Percentiles rank a stretch among this genome's conserved stretches.
phyloP scores from a whole-genome alignment of 163 green algal genomes.

The Scenedesmus sp. region DNA sequence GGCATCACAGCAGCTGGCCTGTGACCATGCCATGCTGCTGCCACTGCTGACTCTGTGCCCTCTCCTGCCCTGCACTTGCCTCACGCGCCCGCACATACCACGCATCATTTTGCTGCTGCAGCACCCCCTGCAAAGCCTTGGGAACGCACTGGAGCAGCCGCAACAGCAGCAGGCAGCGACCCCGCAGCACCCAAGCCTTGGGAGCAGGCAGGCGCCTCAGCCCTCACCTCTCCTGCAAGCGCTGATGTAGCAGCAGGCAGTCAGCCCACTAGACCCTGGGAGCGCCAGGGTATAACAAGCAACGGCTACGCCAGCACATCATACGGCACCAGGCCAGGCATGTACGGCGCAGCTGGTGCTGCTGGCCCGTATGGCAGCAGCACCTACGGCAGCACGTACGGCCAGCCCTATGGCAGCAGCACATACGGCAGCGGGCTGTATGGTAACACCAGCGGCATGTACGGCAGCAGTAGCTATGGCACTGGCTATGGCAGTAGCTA shows the following conservation, averaged over 20 bases:
- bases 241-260: background rate
- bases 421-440: slow-evolving; percentile 32
- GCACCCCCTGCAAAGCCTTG: slow-evolving; percentile 50
- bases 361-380: slow-evolving; percentile 46
- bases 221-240: background rate
- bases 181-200: slow-evolving; percentile 51
- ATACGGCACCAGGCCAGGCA: slow-evolving; percentile 48
- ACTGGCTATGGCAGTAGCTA: slow-evolving; percentile 59
- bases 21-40: background rate
- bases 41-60: background rate
- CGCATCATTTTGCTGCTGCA: background rate
- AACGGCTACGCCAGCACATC: slow-evolving; percentile 33
- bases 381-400: slow-evolving; percentile 62
- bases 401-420: slow-evolving; percentile 30
- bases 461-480: slow-evolving; percentile 54
- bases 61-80: background rate
- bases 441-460: background rate
- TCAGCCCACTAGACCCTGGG: slow-evolving; percentile 48
- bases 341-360: slow-evolving; percentile 50
- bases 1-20: background rate
- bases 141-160: slow-evolving; percentile 34
- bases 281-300: slow-evolving; percentile 20
- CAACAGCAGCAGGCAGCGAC: background rate
- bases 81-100: background rate
- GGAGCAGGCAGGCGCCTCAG: slow-evolving; percentile 35